A percentile compares a stretch with the other conserved stretches of the same genome.
phyloP scores from a whole-genome alignment of 768 basidiomycete species.

The Lanmaoa pseudosensibilis region DNA sequence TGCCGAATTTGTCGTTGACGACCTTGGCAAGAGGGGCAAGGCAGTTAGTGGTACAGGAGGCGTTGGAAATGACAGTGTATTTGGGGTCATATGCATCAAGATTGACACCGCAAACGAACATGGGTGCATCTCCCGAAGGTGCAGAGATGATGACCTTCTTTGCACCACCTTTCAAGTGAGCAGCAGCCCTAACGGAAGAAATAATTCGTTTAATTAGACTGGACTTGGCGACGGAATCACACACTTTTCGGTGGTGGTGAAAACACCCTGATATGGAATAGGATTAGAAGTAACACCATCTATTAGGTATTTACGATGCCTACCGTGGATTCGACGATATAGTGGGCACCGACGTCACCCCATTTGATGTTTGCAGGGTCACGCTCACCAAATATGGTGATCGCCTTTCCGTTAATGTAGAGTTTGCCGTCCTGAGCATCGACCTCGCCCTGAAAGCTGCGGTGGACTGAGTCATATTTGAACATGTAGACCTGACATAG shows the following conservation, averaged over 20 bases:
- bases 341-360: constrained; percentile 79
- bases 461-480: constrained; percentile 94
- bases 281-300: constrained; percentile 1
- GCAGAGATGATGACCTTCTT: constrained; percentile 99
- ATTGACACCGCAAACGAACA: constrained; percentile 96
- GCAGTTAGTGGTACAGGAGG: constrained; percentile 99
- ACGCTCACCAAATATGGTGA: constrained; percentile 80
- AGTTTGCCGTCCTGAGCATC: constrained; percentile 88
- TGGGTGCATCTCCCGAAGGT: constrained; percentile 94
- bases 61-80: constrained; percentile 95
- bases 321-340: constrained; percentile 95
- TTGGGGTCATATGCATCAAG: constrained; percentile 87
- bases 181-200: constrained; percentile 60
- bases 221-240: constrained; percentile 29
- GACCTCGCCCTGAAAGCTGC: constrained; percentile 85
- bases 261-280: constrained; percentile 68
- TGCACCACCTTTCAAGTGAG: constrained; percentile 96
- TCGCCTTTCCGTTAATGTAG: constrained; percentile 72
- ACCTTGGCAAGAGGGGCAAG: constrained; percentile 99
- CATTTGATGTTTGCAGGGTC: constrained; percentile 87
- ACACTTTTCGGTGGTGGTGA: constrained; percentile 89
- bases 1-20: constrained; percentile 94
- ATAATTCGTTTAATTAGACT: constrained; percentile 1
- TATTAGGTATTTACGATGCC: constrained; percentile 22
- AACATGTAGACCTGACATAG: constrained; percentile 88